Evolutionary conservation across 495 filamentous ascomycete genomes (phyloP).

Genomic region (Xylaria intraflava): DNA sequence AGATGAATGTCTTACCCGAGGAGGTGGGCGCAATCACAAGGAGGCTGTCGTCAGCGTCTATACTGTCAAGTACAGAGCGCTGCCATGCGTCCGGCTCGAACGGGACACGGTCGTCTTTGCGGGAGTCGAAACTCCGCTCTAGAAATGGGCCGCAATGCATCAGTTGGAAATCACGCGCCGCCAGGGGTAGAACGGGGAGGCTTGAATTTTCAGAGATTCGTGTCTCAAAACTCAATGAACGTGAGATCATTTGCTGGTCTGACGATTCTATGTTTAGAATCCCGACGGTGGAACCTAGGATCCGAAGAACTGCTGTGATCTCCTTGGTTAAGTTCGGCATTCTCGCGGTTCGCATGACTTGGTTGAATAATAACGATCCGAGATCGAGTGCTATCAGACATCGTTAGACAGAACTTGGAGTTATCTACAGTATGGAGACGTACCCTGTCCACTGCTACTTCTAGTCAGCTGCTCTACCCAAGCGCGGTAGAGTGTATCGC

Average conservation of each 20-base stretch:
- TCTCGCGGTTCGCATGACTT: constrained; percentile 14
- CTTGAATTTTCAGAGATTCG: background rate
- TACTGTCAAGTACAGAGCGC: constrained; percentile 61
- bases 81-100: constrained; percentile 77
- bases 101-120: constrained; percentile 55
- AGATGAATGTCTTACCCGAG: constrained; percentile 54
- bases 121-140: constrained; percentile 63
- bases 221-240: background rate
- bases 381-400: background rate
- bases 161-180: constrained; percentile 54
- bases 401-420: background rate
- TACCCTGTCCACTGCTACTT: constrained; percentile 7
- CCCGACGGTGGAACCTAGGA: constrained; percentile 21
- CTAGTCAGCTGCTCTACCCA: constrained; percentile 11
- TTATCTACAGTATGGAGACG: background rate
- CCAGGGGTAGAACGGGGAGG: constrained; percentile 18
- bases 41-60: constrained; percentile 60
- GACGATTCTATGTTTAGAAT: constrained; percentile 2
- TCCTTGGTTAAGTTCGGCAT: constrained; percentile 23
- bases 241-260: background rate
- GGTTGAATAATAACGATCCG: constrained; percentile 12
- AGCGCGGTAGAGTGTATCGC: constrained; percentile 31
- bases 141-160: constrained; percentile 63
- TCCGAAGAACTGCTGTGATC: constrained; percentile 18
- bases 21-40: constrained; percentile 75